Conservation (phyloP, 768 basidiomycete genomes). For the Podaxis pistillaris region DNA sequence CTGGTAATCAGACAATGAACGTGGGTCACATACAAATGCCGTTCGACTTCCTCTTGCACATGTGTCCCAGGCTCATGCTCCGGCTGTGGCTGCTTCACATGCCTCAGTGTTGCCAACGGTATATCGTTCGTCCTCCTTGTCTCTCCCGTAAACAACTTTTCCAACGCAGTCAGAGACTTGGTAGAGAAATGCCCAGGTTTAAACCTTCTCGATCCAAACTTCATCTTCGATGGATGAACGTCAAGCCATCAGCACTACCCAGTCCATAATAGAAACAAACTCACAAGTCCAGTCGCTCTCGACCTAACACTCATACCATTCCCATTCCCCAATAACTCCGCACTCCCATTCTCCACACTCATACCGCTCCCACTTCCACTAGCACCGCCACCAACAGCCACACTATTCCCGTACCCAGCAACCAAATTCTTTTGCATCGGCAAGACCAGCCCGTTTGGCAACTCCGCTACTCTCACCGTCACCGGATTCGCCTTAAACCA, state of each 20-base stretch:
- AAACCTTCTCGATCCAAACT: conserved; percentile 23
- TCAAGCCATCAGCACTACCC: neutral
- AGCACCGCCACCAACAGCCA: neutral
- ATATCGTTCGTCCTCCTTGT: conserved; percentile 46
- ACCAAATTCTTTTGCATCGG: conserved; percentile 78
- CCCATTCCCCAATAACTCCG: neutral
- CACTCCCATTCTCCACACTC: neutral
- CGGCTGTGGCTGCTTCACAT: conserved; percentile 25
- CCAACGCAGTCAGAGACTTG: conserved; percentile 59
- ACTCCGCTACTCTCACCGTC: conserved; percentile 64
- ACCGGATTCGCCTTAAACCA: conserved; percentile 75
- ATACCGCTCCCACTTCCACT: neutral
- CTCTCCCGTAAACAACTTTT: conserved; percentile 65
- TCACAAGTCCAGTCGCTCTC: neutral
- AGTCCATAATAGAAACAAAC: neutral
- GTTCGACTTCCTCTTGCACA: conserved; percentile 63
- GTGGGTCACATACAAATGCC: conserved; percentile 57
- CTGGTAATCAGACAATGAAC: neutral
- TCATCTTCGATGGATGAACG: conserved; percentile 19
- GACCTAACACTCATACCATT: neutral
- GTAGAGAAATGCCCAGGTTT: conserved; percentile 50
- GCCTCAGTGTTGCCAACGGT: conserved; percentile 56
- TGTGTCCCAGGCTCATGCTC: conserved; percentile 31
- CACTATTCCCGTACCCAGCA: conserved; percentile 1
- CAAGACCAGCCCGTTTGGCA: conserved; percentile 74